Base-by-base conservation (phyloP, 495 filamentous ascomycete genomes). In the Aeminium ludgeri region DNA sequence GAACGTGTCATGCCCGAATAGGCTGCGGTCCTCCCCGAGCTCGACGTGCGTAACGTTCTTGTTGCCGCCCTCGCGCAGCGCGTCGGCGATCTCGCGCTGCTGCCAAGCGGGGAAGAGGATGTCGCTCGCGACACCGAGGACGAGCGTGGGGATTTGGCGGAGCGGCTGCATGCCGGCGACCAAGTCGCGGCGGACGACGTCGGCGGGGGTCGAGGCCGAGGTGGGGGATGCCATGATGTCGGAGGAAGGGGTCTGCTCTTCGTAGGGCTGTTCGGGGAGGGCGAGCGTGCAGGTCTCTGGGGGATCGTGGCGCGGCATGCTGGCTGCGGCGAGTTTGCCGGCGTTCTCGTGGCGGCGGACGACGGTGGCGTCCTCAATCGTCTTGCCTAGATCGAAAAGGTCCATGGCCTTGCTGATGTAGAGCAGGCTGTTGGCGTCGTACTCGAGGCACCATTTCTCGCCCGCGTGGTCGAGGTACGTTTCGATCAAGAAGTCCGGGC, bases 321-420 rank as follows among this genome's bases (percentile, higher is more conserved):
- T 36, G 16, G 48, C 48, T 8, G 25, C 18, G 8, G 8, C 50
- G 7, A 79, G 59, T 34, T 65, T 73, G 12, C 50, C 50, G 38
- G 59, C 58, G 27, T 74, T 72, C 36, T 67, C 58, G 2, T 62
- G 60, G 13, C 78, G 56, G 11, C 68, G 59, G 7, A 51, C 34
- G 36, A 50, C 54, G 38, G 75, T 75, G 29, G 58, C 59, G 13
- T 51, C 47, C 53, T 80, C 81, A 44, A 78, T 76, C 12, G 68
- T 65, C 29, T 62, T 59, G 27, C 89, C 87, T 0, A 99, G 71
- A 55, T 99, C 89, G 56, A 99, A 99, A 10, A 96, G 68, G 52
- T 96, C 89, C 89, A 99, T 99, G 10, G 91, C 91, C 60, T 99
- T 99, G 51, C 83, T 92, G 23, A 96, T 80, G 56, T 99, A 99